Evolutionary conservation across 2,329 filamentous ascomycete genomes (phyloP).

Genomic region (Nectriaceae sp.): DNA sequence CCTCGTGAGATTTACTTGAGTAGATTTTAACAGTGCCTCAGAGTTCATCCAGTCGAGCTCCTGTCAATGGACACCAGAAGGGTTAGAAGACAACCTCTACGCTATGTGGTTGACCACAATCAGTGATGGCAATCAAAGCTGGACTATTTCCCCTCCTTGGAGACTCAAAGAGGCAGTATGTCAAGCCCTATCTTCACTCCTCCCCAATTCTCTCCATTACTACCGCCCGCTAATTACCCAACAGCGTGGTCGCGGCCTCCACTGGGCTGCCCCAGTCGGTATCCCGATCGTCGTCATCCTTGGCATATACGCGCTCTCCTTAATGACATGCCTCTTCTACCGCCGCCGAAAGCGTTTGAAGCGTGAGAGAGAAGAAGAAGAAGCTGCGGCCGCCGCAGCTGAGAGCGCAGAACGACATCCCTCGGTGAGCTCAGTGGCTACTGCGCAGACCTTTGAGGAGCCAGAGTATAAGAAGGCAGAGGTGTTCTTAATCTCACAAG

Average conservation of each 20-base stretch:
- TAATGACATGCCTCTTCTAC: conserved; percentile 30
- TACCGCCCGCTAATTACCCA: neutral
- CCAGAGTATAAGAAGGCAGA: conserved; percentile 20
- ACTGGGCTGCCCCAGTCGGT: conserved; percentile 31
- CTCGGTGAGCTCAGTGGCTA: conserved; percentile 25
- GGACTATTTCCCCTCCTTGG: conserved; percentile 36
- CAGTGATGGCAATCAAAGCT: conserved; percentile 23
- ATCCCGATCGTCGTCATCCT: conserved; percentile 34
- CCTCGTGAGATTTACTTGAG: too few species aligned
- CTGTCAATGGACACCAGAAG: conserved; percentile 32
- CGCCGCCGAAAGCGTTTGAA: conserved; percentile 28
- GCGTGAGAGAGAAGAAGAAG: conserved; percentile 15
- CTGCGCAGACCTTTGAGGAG: conserved; percentile 19
- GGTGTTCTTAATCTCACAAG: conserved; percentile 4
- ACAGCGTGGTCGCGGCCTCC: conserved; percentile 23
- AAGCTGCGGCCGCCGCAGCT: conserved; percentile 8
- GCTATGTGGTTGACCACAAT: conserved; percentile 31
- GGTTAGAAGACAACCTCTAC: conserved; percentile 29
- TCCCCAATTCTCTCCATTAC: neutral
- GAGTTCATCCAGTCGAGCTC: conserved; percentile 25
- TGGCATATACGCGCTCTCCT: conserved; percentile 29
- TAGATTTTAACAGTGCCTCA: too few species aligned
- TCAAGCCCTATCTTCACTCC: conserved; percentile 1
- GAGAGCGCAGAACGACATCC: conserved; percentile 20
- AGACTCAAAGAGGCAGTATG: conserved; percentile 25